phyloP scores from a whole-genome alignment of 106 monocot genomes.

The Amphibolis antarctica region DNA sequence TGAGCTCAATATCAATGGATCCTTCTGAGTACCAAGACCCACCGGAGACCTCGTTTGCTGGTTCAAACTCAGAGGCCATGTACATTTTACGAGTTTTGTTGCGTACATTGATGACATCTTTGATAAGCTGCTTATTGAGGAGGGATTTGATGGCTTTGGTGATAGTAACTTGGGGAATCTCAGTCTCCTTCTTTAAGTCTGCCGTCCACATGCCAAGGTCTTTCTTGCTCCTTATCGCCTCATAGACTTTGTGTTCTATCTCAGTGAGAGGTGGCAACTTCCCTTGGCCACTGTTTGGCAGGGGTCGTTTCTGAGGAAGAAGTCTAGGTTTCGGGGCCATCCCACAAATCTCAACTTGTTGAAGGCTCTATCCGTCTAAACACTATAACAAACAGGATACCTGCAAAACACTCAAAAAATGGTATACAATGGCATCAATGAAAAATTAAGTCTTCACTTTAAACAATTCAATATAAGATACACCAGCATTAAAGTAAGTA shows the following conservation, averaged over 20 bases:
- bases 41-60: conserved; percentile 45
- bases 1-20: conserved; percentile 33
- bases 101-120: conserved; percentile 40
- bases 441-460: too few species aligned
- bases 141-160: conserved; percentile 41
- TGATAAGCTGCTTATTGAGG: conserved; percentile 31
- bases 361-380: too few species aligned
- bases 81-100: conserved; percentile 34
- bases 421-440: too few species aligned
- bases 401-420: too few species aligned
- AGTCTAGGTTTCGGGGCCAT: not conserved
- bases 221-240: conserved; percentile 32
- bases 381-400: too few species aligned
- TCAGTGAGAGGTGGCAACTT: conserved; percentile 1
- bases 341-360: too few species aligned
- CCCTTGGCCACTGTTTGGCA: not conserved
- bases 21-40: conserved; percentile 62
- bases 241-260: conserved; percentile 22
- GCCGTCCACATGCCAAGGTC: conserved; percentile 42
- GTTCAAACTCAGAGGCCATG: conserved; percentile 51
- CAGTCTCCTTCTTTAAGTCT: conserved; percentile 31
- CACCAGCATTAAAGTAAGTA: too few species aligned
- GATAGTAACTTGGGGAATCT: conserved; percentile 7
- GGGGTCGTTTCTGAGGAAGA: not conserved
- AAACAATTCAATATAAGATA: too few species aligned